Base-by-base conservation (phyloP, 2,329 filamentous ascomycete genomes). In the Verticillium zaregamsianum region DNA sequence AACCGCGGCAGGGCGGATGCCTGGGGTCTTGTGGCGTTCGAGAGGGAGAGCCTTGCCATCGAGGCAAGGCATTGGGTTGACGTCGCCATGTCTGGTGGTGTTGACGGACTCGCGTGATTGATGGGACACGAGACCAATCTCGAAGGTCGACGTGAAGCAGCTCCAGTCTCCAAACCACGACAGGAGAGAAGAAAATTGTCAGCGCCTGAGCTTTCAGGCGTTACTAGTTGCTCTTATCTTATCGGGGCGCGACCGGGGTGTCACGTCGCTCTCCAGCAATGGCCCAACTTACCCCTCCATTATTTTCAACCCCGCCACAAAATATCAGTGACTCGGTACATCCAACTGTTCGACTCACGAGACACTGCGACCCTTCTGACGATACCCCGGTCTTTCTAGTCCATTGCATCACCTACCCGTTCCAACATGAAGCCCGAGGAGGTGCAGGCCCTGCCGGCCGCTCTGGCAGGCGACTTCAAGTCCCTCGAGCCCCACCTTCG, bases 391-490 rank as follows among this genome's bases (percentile, higher is more conserved):
- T 61, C 45, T 37, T 40, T 59, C 57, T 33, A 17, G 37, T n/a
- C 59, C 57, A 63, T 61, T 58, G 14, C 20, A 35, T 12, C 40
- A 32, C 12, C 54, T 35, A 49, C 52, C 28, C 39, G 59, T 63
- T 60, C 59, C 66, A 81, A 68, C 60, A 86, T 87, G 85, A 86
- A 86, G 77, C 72, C 76, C 66, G 80, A 84, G 68, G 83, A 86
- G 73, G 77, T 87, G 66, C 76, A 80, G 64, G 74, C 79, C 61
- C 74, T 87, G 58, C 77, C 81, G 63, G 76, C 75, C 69, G 79
- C 79, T 68, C 77, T 87, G 63, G 75, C 78, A 63, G 82, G 80
- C 45, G 92, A 97, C 76, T 95, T 96, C 79, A 96, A 95, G 79
- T 81, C 89, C 62, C 87, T 93, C 66, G 91, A 95, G 72, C 84